Percentiles rank a stretch among this genome's conserved stretches.
Evolutionary conservation across 2,329 filamentous ascomycete species (phyloP).

Genomic region (Hypoxylon sp.): DNA sequence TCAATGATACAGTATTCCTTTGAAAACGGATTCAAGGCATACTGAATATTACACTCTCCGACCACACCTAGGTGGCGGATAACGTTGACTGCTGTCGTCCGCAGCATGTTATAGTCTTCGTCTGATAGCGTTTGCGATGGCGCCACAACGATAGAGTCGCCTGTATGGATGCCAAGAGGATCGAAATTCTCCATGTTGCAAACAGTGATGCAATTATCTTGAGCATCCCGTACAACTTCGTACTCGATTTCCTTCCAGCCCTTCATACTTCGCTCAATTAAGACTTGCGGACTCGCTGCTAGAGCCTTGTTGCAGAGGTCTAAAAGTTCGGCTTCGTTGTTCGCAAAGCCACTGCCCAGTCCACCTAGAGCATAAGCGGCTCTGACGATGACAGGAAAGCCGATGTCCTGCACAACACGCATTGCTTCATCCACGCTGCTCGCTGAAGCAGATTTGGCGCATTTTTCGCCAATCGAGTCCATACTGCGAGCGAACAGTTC

Average conservation of each 20-base stretch:
- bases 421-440: conserved; percentile 90
- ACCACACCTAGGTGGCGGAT: conserved; percentile 97
- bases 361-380: conserved; percentile 97
- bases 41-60: conserved; percentile 99
- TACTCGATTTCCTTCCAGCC: conserved; percentile 99
- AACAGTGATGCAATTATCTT: conserved; percentile 99
- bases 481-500: conserved; percentile 98
- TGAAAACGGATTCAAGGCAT: conserved; percentile 94
- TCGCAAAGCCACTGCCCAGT: conserved; percentile 93
- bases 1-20: conserved; percentile 99
- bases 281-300: conserved; percentile 92
- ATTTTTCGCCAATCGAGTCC: conserved; percentile 98
- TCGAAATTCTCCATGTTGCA: conserved; percentile 99
- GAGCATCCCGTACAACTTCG: conserved; percentile 94
- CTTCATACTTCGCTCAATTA: conserved; percentile 99
- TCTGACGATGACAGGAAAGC: conserved; percentile 96
- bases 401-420: conserved; percentile 88
- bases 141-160: conserved; percentile 97
- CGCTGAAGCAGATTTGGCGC: conserved; percentile 95
- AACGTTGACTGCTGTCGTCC: conserved; percentile 96
- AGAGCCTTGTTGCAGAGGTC: conserved; percentile 96
- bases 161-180: conserved; percentile 96
- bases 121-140: conserved; percentile 97
- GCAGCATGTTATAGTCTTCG: conserved; percentile 99
- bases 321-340: conserved; percentile 84